Evolutionary conservation across 495 filamentous ascomycete genomes (phyloP).

Genomic region (Evansstolkia leycettana): DNA sequence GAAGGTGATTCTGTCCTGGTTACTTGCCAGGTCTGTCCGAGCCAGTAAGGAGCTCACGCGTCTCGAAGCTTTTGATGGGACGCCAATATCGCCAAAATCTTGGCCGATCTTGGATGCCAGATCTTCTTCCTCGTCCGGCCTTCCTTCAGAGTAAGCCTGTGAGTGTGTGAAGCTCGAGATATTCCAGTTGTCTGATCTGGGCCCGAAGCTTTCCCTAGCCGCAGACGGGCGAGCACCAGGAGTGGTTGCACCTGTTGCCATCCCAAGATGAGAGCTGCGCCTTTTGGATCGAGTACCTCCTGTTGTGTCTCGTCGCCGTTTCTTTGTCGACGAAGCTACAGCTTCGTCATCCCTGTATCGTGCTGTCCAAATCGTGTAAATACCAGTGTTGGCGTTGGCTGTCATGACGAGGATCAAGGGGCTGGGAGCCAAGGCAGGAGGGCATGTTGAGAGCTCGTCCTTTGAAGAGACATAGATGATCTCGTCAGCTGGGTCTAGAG

Average conservation of each 20-base stretch:
- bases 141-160: conserved; percentile 15
- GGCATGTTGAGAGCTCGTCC: conserved; percentile 34
- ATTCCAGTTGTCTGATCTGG: conserved; percentile 23
- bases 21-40: conserved; percentile 72
- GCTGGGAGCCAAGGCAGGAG: conserved; percentile 5
- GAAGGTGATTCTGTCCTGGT: conserved; percentile 63
- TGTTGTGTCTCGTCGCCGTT: conserved; percentile 30
- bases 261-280: conserved; percentile 76
- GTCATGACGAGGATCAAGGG: conserved; percentile 73
- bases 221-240: conserved; percentile 44
- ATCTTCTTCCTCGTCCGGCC: conserved; percentile 38
- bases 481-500: conserved; percentile 58
- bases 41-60: conserved; percentile 88
- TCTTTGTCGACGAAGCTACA: conserved; percentile 37
- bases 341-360: conserved; percentile 48
- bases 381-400: conserved; percentile 54
- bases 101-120: conserved; percentile 66
- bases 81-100: conserved; percentile 56
- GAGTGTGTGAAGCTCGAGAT: conserved; percentile 24
- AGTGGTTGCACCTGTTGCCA: conserved; percentile 69
- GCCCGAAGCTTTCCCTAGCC: conserved; percentile 46
- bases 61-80: conserved; percentile 61
- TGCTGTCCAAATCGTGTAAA: conserved; percentile 71
- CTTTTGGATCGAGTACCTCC: conserved; percentile 51
- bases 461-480: conserved; percentile 62